Evolutionary conservation across 148 eudicot species (phyloP), one percentile per base, ranked within the genome.

Genomic region (Camellia japonica): DNA sequence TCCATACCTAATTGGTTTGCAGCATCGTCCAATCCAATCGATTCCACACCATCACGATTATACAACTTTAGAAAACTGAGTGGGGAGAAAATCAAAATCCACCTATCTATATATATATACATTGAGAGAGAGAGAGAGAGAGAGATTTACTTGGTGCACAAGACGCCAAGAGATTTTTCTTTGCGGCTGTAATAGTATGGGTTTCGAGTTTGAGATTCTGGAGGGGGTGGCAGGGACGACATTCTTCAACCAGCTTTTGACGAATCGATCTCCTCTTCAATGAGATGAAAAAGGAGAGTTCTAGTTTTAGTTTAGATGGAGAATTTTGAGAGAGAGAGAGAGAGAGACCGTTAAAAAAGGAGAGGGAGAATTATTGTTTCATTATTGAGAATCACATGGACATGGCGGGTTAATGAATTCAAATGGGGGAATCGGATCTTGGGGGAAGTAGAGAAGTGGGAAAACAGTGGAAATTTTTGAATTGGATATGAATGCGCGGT

Each of bases 1-100:
- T 49, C 11, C 13, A 44, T 15, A 95, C 98, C 97, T 85, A 95
- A 85, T 87, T 82, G 91, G 77, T 30, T 76, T 18, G 98, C 97
- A 13, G 98, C 97, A 71, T 86, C 89, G 71, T 95, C 97, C 18
- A 95, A 84, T 58, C 93, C 97, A 59, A 95, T 79, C 3, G 89
- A 85, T 11, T 93, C 94, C 20, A 93, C 94, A 15, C 86, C 98
- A 6, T 90, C 94, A 43, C 87, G 86, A 86, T 93, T 85, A 70
- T 93, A 95, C 90, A 95, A 64, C 73, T 82, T 87, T 88, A 95
- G 73, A 74, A 95, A 95, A 79, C 98, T 95, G 86, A 84, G 51
- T 23, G 47, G 12, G 18, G n/a, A 16, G 11, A 54, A 18, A 73
- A 63, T 49, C 47, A 12, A 5, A 19, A 80, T 42, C 60, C 43